Evolutionary conservation across 2,329 filamentous ascomycete species (phyloP).

Genomic region (Hymenoscyphus infarciens): DNA sequence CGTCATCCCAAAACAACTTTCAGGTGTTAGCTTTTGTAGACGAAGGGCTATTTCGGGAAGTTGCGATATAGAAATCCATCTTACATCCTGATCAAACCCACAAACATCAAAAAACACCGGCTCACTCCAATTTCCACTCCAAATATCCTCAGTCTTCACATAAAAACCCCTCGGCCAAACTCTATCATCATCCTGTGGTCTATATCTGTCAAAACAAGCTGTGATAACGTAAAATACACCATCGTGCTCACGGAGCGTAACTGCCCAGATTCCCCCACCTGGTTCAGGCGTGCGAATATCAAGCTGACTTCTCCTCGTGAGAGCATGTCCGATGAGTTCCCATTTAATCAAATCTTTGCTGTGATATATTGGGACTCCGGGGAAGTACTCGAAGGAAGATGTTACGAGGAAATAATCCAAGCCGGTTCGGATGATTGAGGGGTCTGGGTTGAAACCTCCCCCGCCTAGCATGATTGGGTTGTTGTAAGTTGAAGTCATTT

Average conservation of each 20-base stretch:
- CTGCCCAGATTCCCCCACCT: conserved; percentile 47
- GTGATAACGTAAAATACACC: conserved; percentile 38
- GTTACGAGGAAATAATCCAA: conserved; percentile 56
- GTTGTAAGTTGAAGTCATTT: conserved; percentile 1
- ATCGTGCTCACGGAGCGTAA: conserved; percentile 9
- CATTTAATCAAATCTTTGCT: conserved; percentile 51
- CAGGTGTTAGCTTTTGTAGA: not conserved
- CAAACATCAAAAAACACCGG: conserved; percentile 57
- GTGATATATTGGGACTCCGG: conserved; percentile 58
- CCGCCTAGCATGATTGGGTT: conserved; percentile 35
- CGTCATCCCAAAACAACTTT: conserved; percentile 53
- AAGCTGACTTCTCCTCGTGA: conserved; percentile 37
- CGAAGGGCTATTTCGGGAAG: not conserved
- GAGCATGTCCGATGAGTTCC: conserved; percentile 49
- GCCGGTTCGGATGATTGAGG: conserved; percentile 45
- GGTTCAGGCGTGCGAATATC: conserved; percentile 50
- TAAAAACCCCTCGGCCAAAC: conserved; percentile 44
- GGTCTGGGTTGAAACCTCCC: conserved; percentile 54
- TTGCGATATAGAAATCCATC: too few species aligned
- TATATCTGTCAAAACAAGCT: conserved; percentile 8
- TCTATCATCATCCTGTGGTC: conserved; percentile 40
- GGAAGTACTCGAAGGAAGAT: conserved; percentile 61
- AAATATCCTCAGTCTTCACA: conserved; percentile 47
- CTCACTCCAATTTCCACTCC: conserved; percentile 57
- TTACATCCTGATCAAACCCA: conserved; percentile 50